Evolutionary conservation across 495 filamentous ascomycete genomes (phyloP).

Genomic region (Margaritispora aquatica): DNA sequence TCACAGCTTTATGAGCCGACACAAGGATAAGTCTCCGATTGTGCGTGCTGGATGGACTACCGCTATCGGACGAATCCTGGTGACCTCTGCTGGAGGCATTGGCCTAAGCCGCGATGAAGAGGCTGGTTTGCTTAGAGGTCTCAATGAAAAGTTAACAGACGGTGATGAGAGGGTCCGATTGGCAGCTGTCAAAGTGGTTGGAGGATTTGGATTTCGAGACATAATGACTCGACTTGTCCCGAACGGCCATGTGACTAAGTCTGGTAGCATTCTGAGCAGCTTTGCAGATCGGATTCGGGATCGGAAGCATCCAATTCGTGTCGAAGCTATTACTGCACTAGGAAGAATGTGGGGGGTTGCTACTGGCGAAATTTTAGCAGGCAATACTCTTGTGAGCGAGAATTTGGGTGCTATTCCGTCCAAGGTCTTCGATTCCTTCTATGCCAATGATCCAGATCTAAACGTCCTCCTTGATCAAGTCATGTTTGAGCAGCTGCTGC

Average conservation of each 20-base stretch:
- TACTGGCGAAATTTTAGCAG: slow-evolving; percentile 75
- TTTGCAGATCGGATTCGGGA: slow-evolving; percentile 88
- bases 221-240: slow-evolving; percentile 74
- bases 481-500: slow-evolving; percentile 80
- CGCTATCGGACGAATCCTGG: slow-evolving; percentile 70
- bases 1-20: slow-evolving; percentile 72
- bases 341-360: slow-evolving; percentile 89
- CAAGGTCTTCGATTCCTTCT: slow-evolving; percentile 81
- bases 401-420: slow-evolving; percentile 74
- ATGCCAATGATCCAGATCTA: slow-evolving; percentile 84
- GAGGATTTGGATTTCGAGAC: slow-evolving; percentile 67
- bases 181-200: slow-evolving; percentile 76
- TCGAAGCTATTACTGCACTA: slow-evolving; percentile 78
- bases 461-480: slow-evolving; percentile 78
- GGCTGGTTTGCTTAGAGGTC: slow-evolving; percentile 57
- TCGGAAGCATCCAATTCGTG: slow-evolving; percentile 70
- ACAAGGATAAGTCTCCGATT: slow-evolving; percentile 72
- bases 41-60: slow-evolving; percentile 84
- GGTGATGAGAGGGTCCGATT: slow-evolving; percentile 86
- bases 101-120: slow-evolving; percentile 76
- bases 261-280: slow-evolving; percentile 66
- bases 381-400: slow-evolving; percentile 65
- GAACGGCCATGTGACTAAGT: slow-evolving; percentile 60
- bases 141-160: slow-evolving; percentile 78
- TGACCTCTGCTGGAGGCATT: slow-evolving; percentile 79